Conservation (phyloP, 345 rosid species). For the Lumnitzera littorea region DNA sequence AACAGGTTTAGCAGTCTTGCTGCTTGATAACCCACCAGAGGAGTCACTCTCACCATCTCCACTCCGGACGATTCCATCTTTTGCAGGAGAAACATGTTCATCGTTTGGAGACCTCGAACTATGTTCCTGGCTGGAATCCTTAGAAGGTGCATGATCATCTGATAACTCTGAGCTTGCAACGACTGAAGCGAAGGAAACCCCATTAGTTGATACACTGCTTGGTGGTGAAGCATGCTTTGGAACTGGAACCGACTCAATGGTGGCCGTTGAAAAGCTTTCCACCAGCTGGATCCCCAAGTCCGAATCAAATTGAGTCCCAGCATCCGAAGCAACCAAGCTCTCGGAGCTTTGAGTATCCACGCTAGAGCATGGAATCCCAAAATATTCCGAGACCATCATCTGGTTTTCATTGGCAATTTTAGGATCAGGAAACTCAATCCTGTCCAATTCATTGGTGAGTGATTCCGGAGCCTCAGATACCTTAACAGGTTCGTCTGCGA, state of each 20-base stretch:
- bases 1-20: slow-evolving; percentile 36
- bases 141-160: slow-evolving; percentile 22
- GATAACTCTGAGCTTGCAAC: slow-evolving; percentile 55
- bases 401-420: slow-evolving; percentile 82
- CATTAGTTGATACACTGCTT: slow-evolving; percentile 73
- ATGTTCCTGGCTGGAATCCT: slow-evolving; percentile 11
- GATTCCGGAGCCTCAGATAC: slow-evolving; percentile 45
- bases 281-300: slow-evolving; percentile 30
- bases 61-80: slow-evolving; percentile 30
- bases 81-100: slow-evolving; percentile 35
- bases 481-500: slow-evolving; percentile 31
- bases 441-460: slow-evolving; percentile 48
- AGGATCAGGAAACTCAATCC: slow-evolving; percentile 96
- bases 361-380: slow-evolving; percentile 49
- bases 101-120: slow-evolving; percentile 35
- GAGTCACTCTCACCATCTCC: slow-evolving; percentile 42
- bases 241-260: slow-evolving; percentile 38
- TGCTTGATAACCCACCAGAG: slow-evolving; percentile 36
- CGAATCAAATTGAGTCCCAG: slow-evolving; percentile 44
- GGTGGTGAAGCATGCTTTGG: slow-evolving; percentile 69
- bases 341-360: slow-evolving; percentile 61
- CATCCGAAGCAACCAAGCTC: slow-evolving; percentile 51
- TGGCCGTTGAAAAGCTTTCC: slow-evolving; percentile 41
- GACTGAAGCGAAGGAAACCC: slow-evolving; percentile 59
- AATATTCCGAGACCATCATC: slow-evolving; percentile 94